A percentile compares a stretch with the other conserved stretches of the same genome.
phyloP scores from a whole-genome alignment of 2,329 filamentous ascomycete species.

The Diaporthe sp. region DNA sequence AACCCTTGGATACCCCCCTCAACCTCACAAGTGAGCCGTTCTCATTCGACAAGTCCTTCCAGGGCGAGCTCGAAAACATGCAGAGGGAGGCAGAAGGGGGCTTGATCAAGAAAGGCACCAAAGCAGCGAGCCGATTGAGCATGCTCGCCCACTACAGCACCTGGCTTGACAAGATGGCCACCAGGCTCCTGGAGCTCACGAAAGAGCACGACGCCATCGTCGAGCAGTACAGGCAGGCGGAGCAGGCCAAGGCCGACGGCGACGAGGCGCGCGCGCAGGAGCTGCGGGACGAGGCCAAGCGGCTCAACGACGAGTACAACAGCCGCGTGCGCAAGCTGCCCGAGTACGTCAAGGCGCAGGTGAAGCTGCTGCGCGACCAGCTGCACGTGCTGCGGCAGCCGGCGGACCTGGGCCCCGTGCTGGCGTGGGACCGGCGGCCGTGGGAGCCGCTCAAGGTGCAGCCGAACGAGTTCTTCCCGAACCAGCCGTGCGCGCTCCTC shows the following conservation, averaged over 20 bases:
- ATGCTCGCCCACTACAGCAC: constrained; percentile 34
- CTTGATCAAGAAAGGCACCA: constrained; percentile 2
- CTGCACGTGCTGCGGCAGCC: constrained; percentile 59
- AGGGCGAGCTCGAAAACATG: constrained; percentile 54
- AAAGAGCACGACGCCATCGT: constrained; percentile 44
- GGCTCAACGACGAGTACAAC: constrained; percentile 34
- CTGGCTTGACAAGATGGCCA: constrained; percentile 35
- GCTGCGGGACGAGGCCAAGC: constrained; percentile 30
- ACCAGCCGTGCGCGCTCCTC: constrained; percentile 65
- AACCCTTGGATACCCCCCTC: constrained; percentile 34
- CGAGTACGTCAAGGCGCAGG: constrained; percentile 48
- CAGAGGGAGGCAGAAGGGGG: constrained; percentile 42
- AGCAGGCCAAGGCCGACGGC: neutral
- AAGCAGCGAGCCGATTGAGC: constrained; percentile 24
- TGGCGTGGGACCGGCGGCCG: constrained; percentile 76
- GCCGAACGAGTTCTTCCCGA: constrained; percentile 74
- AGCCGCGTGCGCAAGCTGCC: constrained; percentile 46
- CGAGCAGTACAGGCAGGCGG: constrained; percentile 35
- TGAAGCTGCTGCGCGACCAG: constrained; percentile 58
- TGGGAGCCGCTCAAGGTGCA: constrained; percentile 75
- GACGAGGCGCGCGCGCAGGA: neutral
- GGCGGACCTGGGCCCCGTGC: constrained; percentile 58
- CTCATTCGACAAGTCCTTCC: constrained; percentile 51
- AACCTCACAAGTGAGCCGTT: constrained; percentile 40
- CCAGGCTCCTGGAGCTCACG: constrained; percentile 43